phyloP scores from a whole-genome alignment of 1,139 yeast genomes.

The Yamadazyma membranifaciens region DNA sequence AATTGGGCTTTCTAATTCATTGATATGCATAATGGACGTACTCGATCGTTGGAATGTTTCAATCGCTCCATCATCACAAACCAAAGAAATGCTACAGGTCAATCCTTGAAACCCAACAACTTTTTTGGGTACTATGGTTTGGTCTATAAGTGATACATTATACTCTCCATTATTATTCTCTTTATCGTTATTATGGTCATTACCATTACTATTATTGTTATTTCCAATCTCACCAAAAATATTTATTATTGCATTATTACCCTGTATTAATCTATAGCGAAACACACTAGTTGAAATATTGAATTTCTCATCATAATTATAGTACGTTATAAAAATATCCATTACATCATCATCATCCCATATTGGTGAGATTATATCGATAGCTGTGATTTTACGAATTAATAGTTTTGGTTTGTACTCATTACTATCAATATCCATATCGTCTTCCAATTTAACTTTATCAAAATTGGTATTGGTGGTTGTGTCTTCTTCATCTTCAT shows the following conservation, averaged over 20 bases:
- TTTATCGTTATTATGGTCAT: too few species aligned
- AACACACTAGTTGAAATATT: conserved; percentile 27
- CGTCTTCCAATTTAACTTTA: neutral
- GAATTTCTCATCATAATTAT: conserved; percentile 19
- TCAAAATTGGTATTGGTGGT: neutral
- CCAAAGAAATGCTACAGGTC: neutral
- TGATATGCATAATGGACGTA: too few species aligned
- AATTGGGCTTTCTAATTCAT: neutral
- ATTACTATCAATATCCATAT: conserved; percentile 1
- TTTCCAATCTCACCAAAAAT: conserved; percentile 34
- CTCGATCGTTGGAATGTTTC: neutral
- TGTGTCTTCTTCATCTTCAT: conserved; percentile 20
- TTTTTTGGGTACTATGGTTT: conserved; percentile 12
- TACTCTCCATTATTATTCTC: conserved; percentile 4
- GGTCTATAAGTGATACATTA: conserved; percentile 24
- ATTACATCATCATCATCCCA: conserved; percentile 31
- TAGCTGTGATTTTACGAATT: conserved; percentile 21
- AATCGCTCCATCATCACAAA: conserved; percentile 1
- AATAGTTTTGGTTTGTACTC: conserved; percentile 16
- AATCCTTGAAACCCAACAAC: neutral
- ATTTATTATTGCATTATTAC: conserved; percentile 24
- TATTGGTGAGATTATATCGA: conserved; percentile 47
- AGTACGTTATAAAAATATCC: conserved; percentile 38
- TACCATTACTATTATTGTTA: neutral
- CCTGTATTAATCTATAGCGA: conserved; percentile 35